Base-by-base conservation (phyloP, 2,329 filamentous ascomycete species). In the Paramyrothecium sp. region DNA sequence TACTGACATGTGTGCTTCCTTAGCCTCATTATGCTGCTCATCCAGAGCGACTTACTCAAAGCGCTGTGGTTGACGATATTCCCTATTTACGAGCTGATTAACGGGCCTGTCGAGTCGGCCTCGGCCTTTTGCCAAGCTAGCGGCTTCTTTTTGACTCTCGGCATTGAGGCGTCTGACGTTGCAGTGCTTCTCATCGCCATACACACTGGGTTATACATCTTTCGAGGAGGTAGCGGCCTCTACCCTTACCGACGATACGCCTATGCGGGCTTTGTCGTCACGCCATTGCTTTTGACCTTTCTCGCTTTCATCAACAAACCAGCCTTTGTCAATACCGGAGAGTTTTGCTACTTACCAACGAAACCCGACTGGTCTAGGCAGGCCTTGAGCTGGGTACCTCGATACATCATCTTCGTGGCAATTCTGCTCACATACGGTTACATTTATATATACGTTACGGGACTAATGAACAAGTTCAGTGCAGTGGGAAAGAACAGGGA, bases 11-110 rank as follows among this genome's bases (percentile, higher is more conserved):
- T 30, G n/a, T n/a, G n/a, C n/a, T 2, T 19, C 16, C 17, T 4
- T 16, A 91, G 89, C 60, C 80, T 94, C 55, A 88, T 94, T 57
- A 85, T 93, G 80, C 73, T 92, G 44, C 77, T 93, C 16, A 86
- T 94, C 51, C 80, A 86, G 59, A 89, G 88, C 63, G 89, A 92
- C 70, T 81, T 90, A 67, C 83, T 88, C 71, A 90, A 90, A 70
- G 83, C 86, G 3, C 67, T 86, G 2, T 91, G 86, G 83, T 86
- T 89, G 60, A 79, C 91, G 60, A 71, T 90, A 47, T 88, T 87
- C 62, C 82, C 89, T 0, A 74, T 85, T 2, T 80, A 86, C 20
- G 81, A 82, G 20, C 80, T 92, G 34, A 69, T 71, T 1, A 69
- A 70, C 4, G 84, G 85, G 2, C 76, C 72, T 0, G 74, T 89